phyloP scores from a whole-genome alignment of 805 yeast species.

The Crinitomyces ghanaensis region DNA sequence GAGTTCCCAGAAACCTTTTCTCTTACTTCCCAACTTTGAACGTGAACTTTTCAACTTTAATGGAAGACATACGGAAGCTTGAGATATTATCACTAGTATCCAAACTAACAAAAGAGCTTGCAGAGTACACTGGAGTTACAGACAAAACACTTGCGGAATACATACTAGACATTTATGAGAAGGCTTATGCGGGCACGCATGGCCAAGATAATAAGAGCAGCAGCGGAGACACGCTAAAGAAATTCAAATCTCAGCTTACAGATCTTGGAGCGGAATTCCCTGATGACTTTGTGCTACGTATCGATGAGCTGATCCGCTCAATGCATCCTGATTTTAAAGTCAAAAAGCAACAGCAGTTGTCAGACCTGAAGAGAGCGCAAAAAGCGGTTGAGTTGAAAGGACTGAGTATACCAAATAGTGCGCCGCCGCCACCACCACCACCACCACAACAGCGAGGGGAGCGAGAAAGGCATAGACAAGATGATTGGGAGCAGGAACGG shows the following conservation, averaged over 20 bases:
- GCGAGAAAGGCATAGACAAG: slow-evolving; percentile 17
- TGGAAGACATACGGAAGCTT: slow-evolving; percentile 25
- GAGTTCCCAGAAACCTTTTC: too few relatives aligned
- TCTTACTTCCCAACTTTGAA: slow-evolving; percentile 1
- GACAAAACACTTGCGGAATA: slow-evolving; percentile 39
- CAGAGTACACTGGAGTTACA: slow-evolving; percentile 27
- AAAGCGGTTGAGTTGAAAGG: slow-evolving; percentile 11
- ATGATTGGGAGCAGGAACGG: slow-evolving; percentile 10
- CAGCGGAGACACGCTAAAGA: slow-evolving; percentile 18
- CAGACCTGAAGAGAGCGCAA: not conserved
- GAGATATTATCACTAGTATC: slow-evolving; percentile 25
- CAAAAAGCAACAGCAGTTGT: not conserved
- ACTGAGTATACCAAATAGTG: slow-evolving; percentile 16
- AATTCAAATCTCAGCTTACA: slow-evolving; percentile 29
- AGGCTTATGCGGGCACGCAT: slow-evolving; percentile 5
- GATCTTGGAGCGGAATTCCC: slow-evolving; percentile 37
- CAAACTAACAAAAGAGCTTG: slow-evolving; percentile 24
- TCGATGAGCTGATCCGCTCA: slow-evolving; percentile 21
- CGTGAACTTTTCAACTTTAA: too few relatives aligned
- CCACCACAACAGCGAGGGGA: slow-evolving; percentile 1
- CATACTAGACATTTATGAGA: slow-evolving; percentile 30
- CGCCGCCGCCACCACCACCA: too few relatives aligned
- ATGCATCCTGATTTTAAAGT: slow-evolving; percentile 24
- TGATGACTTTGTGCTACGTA: slow-evolving; percentile 18
- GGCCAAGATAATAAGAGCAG: not conserved